Base-by-base conservation (phyloP, 208 protist species). In the Spongospora subterranea region DNA sequence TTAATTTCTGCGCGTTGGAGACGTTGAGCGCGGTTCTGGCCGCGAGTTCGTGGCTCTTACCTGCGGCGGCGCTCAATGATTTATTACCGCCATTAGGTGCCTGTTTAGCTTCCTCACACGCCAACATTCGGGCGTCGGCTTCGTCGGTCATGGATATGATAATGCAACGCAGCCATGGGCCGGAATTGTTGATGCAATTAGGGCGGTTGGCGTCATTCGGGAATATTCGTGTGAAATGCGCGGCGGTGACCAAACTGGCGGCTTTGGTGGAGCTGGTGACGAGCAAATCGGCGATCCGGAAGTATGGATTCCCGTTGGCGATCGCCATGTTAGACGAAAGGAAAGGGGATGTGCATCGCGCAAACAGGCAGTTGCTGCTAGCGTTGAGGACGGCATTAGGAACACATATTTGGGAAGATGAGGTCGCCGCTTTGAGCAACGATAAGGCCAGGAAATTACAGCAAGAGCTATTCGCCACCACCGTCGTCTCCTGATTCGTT, bases 191-290 rank as follows among this genome's bases (percentile, higher is more conserved):
- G 54, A 29, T 29, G 54, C 54, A 65, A 29, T 29, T 65, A 17
- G 54, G 20, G 54, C 54, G 54, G 20, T 29, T 65, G 54, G 54
- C 54, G 54, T 65, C 54, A 29, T 65, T 65, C 54, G 54, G 54
- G 54, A 65, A 65, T 29, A 65, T 65, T 65, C 54, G 54, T 65
- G 54, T 65, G 54, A 65, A 65, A 65, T 17, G 20, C 54, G 54
- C 54, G 20, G 54, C 54, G 17, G 54, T 65, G 20, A 29, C 54
- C 54, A 65, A 65, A 29, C 54, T 65, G 20, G 54, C 54, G 20
- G 54, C 29, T 29, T 29, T 65, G 20, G 54, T 65, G 20, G 54
- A 65, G 20, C 54, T 65, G 17, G 54, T 65, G 20, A 29, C 29
- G 20, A 65, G 29, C 54, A 65, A 65, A 29, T 17, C 54, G 20